These are phyloP conservation scores for Psilocybe mexicana DNA, from an alignment of 1,284 basidiomycete species.

Conservation along the genomic window DNA sequence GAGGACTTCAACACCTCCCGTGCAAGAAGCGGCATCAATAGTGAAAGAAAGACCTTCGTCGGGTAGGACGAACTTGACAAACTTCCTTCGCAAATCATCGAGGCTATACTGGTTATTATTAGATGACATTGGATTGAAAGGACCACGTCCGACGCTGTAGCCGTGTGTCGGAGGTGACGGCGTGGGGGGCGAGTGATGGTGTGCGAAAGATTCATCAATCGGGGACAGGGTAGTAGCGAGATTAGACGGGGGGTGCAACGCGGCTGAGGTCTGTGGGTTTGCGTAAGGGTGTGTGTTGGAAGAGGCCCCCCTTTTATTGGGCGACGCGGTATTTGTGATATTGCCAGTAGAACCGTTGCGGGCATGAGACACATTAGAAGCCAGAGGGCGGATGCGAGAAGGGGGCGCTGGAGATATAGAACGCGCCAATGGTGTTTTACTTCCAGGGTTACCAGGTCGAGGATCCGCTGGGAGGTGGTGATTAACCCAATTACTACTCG, in stretches of 20 bases:
- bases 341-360: conserved; percentile 52
- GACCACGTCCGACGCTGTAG: conserved; percentile 56
- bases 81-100: conserved; percentile 69
- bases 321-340: conserved; percentile 38
- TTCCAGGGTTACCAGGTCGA: conserved; percentile 47
- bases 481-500: conserved; percentile 45
- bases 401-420: conserved; percentile 61
- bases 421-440: conserved; percentile 40
- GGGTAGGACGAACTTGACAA: conserved; percentile 84
- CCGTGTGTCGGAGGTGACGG: conserved; percentile 50
- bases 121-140: conserved; percentile 38
- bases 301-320: conserved; percentile 27
- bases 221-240: conserved; percentile 58
- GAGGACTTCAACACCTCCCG: conserved; percentile 80
- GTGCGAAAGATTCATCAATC: conserved; percentile 63
- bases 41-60: conserved; percentile 77
- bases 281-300: conserved; percentile 52
- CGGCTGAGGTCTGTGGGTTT: conserved; percentile 39
- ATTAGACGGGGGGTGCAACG: conserved; percentile 35
- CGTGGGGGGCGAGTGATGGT: conserved; percentile 38
- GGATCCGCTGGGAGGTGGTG: conserved; percentile 65
- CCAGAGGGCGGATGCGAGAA: conserved; percentile 30
- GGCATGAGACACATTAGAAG: conserved; percentile 39
- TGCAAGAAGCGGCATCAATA: conserved; percentile 79
- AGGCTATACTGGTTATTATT: conserved; percentile 31